Base-by-base conservation (phyloP, 2,329 filamentous ascomycete genomes). In the Cladophialophora carrionii region DNA sequence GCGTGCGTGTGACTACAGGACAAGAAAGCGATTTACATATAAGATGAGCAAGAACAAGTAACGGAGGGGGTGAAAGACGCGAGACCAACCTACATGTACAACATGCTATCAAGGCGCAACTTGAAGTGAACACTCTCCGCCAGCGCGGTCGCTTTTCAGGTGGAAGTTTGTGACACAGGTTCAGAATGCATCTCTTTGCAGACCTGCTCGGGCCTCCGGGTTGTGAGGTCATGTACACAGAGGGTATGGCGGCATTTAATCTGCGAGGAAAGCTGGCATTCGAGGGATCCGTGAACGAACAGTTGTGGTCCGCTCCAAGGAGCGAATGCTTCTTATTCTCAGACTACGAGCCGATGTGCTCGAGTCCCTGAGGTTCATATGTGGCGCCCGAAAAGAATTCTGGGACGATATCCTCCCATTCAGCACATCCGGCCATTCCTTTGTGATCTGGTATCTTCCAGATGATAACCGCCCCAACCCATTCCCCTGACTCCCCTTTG, bases 41-140 rank as follows among this genome's bases (percentile, higher is more conserved):
- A 89, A 88, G 79, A 82, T 84, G 78, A 88, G 86, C 65, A 90
- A 90, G 84, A 90, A 90, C 77, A 89, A 84, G 78, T 88, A 81
- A 71, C 71, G 60, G 17, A n/a, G n/a, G 41, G 63, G 46, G 37
- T 20, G 48, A 37, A n/a, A 37, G 26, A 52, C 10, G 43, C 26
- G n/a, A 37, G 4, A 54, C 9, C 12, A 8, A 12, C 9, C n/a
- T 4, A 43, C 26, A 20, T 32, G 52, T 54, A 54, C 17, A 31
- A 54, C 6, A 29, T 29, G 26, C 26, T 29, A 29, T 22, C 3
- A 14, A 26, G 52, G 17, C 4, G 12, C 20, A 52, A 24, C 22
- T 14, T 14, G 9, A n/a, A 52, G 6, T 7, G 14, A 43, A 8
- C 4, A n/a, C 7, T 43, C n/a, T 43, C 14, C 1, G 17, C 17